phyloP scores from a whole-genome alignment of 306 rosid genomes.

The Sicyos baderoa region DNA sequence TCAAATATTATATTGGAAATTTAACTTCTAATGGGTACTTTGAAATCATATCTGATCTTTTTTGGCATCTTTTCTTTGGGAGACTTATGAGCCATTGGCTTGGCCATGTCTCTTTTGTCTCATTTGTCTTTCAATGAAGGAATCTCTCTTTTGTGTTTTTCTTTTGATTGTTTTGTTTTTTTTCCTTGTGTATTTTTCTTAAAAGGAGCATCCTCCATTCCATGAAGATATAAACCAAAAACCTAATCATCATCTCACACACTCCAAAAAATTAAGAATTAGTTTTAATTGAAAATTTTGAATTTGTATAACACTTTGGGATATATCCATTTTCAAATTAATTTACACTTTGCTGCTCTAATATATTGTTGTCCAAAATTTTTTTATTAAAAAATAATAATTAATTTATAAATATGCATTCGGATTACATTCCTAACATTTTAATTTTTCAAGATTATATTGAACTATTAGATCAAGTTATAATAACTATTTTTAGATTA shows the following conservation, averaged over 20 bases:
- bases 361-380: too few species aligned
- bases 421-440: too few species aligned
- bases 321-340: too few species aligned
- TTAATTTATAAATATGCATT: too few species aligned
- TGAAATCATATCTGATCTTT: not conserved
- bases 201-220: not conserved
- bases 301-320: too few species aligned
- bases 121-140: not conserved
- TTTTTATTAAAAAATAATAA: too few species aligned
- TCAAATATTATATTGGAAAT: not conserved
- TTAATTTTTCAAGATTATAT: too few species aligned
- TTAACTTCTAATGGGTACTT: not conserved
- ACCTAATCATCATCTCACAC: not conserved
- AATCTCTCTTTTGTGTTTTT: not conserved
- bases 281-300: not conserved
- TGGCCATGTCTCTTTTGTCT: slow-evolving; percentile 2
- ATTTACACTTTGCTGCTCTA: too few species aligned
- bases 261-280: not conserved
- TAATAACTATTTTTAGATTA: not conserved
- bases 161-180: not conserved
- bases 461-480: too few species aligned
- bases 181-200: not conserved
- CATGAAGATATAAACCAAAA: not conserved
- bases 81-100: not conserved
- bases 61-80: not conserved